Percentiles rank a stretch among this genome's conserved stretches.
phyloP scores from a whole-genome alignment of 352 stramenopile genomes.

The Salisapilia sapeloensis region DNA sequence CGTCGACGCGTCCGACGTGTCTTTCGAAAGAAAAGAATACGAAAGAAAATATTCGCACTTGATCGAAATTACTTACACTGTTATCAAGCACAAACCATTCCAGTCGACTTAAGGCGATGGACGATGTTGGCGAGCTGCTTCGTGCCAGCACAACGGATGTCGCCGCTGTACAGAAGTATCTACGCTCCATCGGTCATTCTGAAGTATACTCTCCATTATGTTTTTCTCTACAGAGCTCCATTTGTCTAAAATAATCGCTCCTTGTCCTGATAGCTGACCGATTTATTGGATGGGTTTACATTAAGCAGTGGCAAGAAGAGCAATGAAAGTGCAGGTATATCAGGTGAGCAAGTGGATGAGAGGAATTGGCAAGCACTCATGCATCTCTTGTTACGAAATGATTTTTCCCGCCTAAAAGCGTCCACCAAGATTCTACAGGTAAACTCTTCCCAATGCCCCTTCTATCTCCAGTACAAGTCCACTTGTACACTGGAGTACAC shows the following conservation, averaged over 20 bases:
- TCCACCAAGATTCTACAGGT: conserved; percentile 37
- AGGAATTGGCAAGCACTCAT: conserved; percentile 44
- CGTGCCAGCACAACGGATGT: conserved; percentile 38
- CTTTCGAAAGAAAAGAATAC: too few relatives aligned
- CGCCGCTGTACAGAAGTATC: conserved; percentile 38
- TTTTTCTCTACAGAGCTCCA: background rate
- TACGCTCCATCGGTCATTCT: conserved; percentile 28
- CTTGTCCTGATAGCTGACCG: conserved; percentile 19
- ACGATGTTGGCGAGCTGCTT: conserved; percentile 33
- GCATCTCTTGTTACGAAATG: conserved; percentile 33
- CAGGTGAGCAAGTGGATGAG: conserved; percentile 8
- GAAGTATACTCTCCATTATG: conserved; percentile 16
- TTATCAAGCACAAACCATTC: too few relatives aligned
- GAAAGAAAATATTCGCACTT: too few relatives aligned
- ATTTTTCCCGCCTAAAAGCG: conserved; percentile 28
- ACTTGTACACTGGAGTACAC: too few relatives aligned
- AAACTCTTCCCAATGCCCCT: background rate
- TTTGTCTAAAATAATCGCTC: background rate
- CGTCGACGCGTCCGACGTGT: too few relatives aligned
- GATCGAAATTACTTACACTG: too few relatives aligned
- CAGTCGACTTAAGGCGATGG: too few relatives aligned
- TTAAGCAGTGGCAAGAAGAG: conserved; percentile 20
- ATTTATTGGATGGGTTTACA: conserved; percentile 34
- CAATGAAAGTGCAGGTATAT: conserved; percentile 8
- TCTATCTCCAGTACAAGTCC: background rate